Evolutionary conservation across 352 stramenopile species (phyloP).

Genomic region (Blastocystis sp.): DNA sequence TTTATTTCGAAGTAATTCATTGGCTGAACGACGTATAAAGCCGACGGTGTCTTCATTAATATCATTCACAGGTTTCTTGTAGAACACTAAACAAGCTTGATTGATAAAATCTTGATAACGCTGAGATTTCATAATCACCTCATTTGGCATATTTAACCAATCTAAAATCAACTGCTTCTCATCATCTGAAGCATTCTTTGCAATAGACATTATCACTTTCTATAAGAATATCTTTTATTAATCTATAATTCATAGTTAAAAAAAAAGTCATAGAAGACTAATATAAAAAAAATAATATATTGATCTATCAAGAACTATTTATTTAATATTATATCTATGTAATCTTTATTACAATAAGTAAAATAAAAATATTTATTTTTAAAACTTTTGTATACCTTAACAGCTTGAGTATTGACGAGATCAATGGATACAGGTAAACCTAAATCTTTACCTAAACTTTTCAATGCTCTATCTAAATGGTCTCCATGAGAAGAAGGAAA

Average conservation of each 20-base stretch:
- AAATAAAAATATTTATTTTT: no score
- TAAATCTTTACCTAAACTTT: slow-evolving; percentile 37
- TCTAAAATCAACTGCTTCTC: slow-evolving; percentile 15
- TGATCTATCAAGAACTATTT: no score
- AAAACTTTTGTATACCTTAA: slow-evolving; percentile 33
- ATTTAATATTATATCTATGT: no score
- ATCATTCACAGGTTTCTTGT: slow-evolving; percentile 20
- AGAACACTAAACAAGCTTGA: slow-evolving; percentile 21
- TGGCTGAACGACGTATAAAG: slow-evolving; percentile 21
- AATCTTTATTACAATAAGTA: no score
- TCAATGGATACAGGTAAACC: slow-evolving; percentile 18
- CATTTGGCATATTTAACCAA: slow-evolving; percentile 19
- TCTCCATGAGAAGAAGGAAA: slow-evolving; percentile 32
- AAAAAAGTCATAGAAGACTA: no score
- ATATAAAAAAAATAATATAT: no score
- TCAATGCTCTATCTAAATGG: slow-evolving; percentile 21
- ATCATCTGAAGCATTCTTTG: background rate
- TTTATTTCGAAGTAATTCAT: slow-evolving; percentile 33
- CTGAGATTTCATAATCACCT: slow-evolving; percentile 28
- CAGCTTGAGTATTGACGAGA: slow-evolving; percentile 33
- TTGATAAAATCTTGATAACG: slow-evolving; percentile 32
- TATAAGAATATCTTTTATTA: background rate
- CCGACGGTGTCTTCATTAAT: slow-evolving; percentile 33
- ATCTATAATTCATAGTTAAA: no score
- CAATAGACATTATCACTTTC: slow-evolving; percentile 22